Evolutionary conservation across 2,329 filamentous ascomycete species (phyloP).

Genomic region (Monosporascus sp.): DNA sequence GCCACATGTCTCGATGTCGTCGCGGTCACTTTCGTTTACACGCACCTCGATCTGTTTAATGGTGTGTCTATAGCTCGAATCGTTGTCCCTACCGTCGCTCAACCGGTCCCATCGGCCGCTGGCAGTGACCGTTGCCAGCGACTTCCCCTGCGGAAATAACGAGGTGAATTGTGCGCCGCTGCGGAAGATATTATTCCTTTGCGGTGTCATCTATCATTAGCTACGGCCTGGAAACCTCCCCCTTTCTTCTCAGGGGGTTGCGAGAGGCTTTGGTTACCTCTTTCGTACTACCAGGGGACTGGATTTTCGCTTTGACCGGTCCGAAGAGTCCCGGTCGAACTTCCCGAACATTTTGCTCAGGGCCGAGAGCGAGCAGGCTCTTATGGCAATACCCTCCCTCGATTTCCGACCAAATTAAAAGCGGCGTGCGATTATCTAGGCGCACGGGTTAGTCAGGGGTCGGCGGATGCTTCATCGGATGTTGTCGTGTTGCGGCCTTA

Average conservation of each 20-base stretch:
- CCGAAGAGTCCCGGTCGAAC: neutral
- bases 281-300: too few relatives aligned
- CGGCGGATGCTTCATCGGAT: neutral
- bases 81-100: neutral
- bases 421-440: neutral
- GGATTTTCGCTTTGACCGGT: neutral
- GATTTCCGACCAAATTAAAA: neutral
- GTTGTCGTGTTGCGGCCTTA: neutral
- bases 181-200: neutral
- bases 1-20: neutral
- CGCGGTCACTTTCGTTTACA: neutral
- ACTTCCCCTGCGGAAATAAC: neutral
- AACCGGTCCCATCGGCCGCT: neutral
- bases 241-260: too few relatives aligned
- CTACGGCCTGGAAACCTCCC: too few relatives aligned
- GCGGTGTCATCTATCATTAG: neutral
- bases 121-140: neutral
- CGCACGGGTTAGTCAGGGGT: neutral
- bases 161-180: neutral
- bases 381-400: neutral
- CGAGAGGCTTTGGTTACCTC: neutral
- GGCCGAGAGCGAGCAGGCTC: neutral
- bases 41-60: neutral
- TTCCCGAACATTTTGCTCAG: neutral
- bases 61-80: neutral